These are phyloP conservation scores for Calonectria hawksworthii DNA, from an alignment of 2,329 filamentous ascomycete species.

Conservation along the genomic window DNA sequence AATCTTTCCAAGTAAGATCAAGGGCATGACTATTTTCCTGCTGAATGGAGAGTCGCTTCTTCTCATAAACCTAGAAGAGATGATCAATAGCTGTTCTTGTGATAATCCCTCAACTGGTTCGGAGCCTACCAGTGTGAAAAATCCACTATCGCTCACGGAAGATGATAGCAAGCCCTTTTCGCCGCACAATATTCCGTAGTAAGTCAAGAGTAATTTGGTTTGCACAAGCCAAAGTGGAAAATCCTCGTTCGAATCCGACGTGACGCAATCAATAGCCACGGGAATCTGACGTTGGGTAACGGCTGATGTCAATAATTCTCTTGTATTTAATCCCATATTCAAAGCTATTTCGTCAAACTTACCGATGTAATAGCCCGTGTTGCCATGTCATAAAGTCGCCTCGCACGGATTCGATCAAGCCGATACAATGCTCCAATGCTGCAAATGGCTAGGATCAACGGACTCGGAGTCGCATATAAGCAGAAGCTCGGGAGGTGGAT, in stretches of 20 bases:
- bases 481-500: background rate
- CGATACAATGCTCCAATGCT: background rate
- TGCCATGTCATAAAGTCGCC: background rate
- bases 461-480: background rate
- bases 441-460: background rate
- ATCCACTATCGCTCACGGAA: background rate
- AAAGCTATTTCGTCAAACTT: background rate
- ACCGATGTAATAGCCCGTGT: background rate
- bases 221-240: slow-evolving; percentile 4
- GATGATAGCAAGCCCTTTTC: background rate
- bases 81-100: background rate
- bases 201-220: background rate
- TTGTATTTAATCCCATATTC: background rate
- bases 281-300: background rate
- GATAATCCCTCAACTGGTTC: background rate
- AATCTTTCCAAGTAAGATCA: background rate
- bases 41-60: background rate
- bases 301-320: background rate
- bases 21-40: background rate
- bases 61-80: background rate
- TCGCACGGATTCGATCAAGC: background rate
- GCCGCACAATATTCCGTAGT: background rate
- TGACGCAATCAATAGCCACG: too few species aligned
- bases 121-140: background rate
- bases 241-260: background rate